Evolutionary conservation across 2,329 filamentous ascomycete species (phyloP), one percentile per base, ranked within the genome.

Genomic region (Drechslera avenae): DNA sequence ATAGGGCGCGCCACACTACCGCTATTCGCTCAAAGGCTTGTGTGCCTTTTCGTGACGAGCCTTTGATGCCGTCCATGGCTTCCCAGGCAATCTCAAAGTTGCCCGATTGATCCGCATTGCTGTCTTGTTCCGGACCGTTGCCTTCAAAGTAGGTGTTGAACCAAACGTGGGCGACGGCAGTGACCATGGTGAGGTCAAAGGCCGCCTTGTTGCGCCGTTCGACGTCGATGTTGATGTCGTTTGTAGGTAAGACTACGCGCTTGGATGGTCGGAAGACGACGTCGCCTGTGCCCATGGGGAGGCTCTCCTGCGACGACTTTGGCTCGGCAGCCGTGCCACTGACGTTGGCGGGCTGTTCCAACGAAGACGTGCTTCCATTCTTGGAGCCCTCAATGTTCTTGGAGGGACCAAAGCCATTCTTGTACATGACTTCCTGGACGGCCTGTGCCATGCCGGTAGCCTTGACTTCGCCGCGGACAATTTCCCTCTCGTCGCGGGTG

Each of bases 111-210:
- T 88, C 81, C 0, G 90, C 80, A 13, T 79, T 76, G 18, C 89
- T 90, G 21, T 77, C 73, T 34, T 86, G 80, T 66, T 91, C 88
- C 0, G 88, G 86, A 0, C 89, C 88, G 16, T 83, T 78, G 36
- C 92, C 91, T 75, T 97, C 94, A 64, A 97, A 97, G 74, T 86
- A 97, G 1, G 86, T 80, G 67, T 99, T 99, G 79, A 97, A 96
- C 94, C 94, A 99, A 13, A 96, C 90, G 66, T 97, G 93, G 0
- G 92, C 92, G 8, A 97, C 87, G 0, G 92, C 87, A 0, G 93
- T 96, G 3, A 97, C 91, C 86, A 97, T 90, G 0, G 90, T 91
- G 1, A 91, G 88, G 5, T 82, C 82, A 64, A 89, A 89, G 4
- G 84, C 83, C 1, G 89, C 86, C 65, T 87, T 89, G 74, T 91